Conservation (phyloP, 169 alveolate species). For the Plasmodium coatneyi region DNA sequence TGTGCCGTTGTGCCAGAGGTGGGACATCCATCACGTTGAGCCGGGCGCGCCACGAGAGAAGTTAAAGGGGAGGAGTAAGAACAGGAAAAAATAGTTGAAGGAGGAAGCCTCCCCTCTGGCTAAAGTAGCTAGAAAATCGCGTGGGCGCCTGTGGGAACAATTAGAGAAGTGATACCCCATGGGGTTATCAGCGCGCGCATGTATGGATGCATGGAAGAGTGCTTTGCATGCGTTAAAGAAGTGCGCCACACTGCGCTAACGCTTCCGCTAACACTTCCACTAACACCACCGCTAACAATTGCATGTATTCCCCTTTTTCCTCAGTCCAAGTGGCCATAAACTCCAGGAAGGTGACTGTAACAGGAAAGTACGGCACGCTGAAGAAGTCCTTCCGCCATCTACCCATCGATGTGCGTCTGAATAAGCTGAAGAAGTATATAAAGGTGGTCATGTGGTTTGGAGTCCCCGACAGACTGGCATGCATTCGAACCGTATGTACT, state of each 20-base stretch:
- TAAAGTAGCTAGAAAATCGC: neutral
- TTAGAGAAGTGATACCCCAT: neutral
- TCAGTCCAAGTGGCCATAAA: conserved; percentile 92
- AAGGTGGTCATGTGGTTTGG: conserved; percentile 96
- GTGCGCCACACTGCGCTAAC: neutral
- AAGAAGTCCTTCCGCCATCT: conserved; percentile 96
- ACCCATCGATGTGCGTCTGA: conserved; percentile 94
- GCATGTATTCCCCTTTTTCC: too few relatives aligned
- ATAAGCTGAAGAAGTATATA: conserved; percentile 91
- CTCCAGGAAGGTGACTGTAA: conserved; percentile 96
- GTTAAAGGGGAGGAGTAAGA: neutral
- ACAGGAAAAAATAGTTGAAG: neutral
- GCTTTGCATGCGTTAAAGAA: neutral
- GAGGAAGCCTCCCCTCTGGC: neutral
- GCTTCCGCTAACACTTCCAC: too few relatives aligned
- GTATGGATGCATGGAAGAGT: neutral
- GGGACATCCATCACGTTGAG: too few relatives aligned
- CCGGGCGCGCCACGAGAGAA: too few relatives aligned
- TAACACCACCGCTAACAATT: neutral
- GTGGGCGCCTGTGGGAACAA: neutral
- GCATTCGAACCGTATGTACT: conserved; percentile 95
- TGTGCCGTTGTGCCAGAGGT: too few relatives aligned
- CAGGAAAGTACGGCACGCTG: conserved; percentile 98
- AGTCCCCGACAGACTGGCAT: conserved; percentile 93
- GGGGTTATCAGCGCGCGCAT: neutral